These are phyloP conservation scores for Saposhnikovia divaricata DNA, from an alignment of 129 eudicot genomes.

Conservation along the genomic window DNA sequence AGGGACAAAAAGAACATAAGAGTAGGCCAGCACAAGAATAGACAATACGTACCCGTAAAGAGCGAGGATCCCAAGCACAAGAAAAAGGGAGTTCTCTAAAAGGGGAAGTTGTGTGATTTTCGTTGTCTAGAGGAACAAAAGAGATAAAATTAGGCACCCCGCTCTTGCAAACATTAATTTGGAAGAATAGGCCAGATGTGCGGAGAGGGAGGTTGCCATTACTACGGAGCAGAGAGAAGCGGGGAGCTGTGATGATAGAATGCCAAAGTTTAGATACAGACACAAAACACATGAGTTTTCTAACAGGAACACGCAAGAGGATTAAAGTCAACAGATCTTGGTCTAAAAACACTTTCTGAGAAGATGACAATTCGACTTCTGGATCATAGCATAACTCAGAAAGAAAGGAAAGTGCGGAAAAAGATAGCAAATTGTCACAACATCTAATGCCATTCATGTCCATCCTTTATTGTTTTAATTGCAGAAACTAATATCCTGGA, in stretches of 20 bases:
- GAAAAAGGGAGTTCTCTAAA: background rate
- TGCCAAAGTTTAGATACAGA: background rate
- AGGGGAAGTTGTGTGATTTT: background rate
- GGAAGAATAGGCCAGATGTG: background rate
- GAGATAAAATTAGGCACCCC: background rate
- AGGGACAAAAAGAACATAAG: background rate
- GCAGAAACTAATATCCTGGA: no score
- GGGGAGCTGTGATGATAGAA: background rate
- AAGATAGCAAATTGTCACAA: background rate
- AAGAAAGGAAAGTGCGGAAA: background rate
- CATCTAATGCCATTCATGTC: no score
- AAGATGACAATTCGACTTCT: background rate
- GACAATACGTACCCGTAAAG: background rate
- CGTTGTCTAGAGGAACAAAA: background rate
- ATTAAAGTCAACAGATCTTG: background rate
- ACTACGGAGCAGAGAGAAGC: background rate
- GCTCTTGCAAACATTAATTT: background rate
- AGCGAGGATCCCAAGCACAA: background rate
- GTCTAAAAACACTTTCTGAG: background rate
- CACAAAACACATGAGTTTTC: background rate
- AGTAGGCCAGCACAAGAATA: background rate
- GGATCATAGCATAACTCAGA: background rate
- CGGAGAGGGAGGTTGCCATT: background rate
- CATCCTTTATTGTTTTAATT: no score
- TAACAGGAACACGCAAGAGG: background rate